Conservation (phyloP, 176 grass and related monocot species). For the Hsuehochloa calcarea region DNA sequence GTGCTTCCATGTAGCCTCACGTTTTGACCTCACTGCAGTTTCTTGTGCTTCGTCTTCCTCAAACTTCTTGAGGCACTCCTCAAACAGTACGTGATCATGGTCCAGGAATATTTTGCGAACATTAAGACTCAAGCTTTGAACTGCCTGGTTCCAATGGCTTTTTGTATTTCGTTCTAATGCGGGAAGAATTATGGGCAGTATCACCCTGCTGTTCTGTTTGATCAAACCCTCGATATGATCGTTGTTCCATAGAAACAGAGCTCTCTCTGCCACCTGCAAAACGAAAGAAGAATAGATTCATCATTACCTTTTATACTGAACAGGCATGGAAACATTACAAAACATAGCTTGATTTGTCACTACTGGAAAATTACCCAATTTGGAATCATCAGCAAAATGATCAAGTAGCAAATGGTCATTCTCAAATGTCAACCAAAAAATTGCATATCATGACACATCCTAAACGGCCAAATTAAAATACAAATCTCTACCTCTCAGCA, state of each 20-base stretch:
- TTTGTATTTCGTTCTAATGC: conserved; percentile 62
- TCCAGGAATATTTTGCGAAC: conserved; percentile 67
- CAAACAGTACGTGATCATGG: conserved; percentile 53
- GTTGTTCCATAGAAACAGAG: conserved; percentile 70
- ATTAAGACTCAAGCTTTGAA: conserved; percentile 73
- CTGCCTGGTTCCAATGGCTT: conserved; percentile 65
- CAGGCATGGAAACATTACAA: background rate
- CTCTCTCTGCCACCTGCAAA: conserved; percentile 63
- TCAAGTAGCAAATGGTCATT: background rate
- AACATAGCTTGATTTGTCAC: background rate
- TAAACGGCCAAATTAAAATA: background rate
- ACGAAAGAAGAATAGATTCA: conserved; percentile 21
- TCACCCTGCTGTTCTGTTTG: conserved; percentile 63
- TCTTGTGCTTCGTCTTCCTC: conserved; percentile 62
- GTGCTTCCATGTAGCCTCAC: conserved; percentile 62
- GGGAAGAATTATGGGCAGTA: conserved; percentile 69
- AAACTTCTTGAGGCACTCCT: conserved; percentile 62
- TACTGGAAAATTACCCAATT: background rate
- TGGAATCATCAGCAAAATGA: background rate
- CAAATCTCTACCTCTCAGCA: background rate
- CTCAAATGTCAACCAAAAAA: background rate
- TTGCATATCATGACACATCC: background rate
- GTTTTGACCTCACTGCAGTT: conserved; percentile 37
- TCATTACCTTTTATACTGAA: conserved; percentile 9
- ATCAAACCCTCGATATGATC: conserved; percentile 69